A percentile compares a stretch with the other conserved stretches of the same genome.
Conservation (phyloP, 2,329 filamentous ascomycete genomes). For the Graphiopsis chlorocephala region DNA sequence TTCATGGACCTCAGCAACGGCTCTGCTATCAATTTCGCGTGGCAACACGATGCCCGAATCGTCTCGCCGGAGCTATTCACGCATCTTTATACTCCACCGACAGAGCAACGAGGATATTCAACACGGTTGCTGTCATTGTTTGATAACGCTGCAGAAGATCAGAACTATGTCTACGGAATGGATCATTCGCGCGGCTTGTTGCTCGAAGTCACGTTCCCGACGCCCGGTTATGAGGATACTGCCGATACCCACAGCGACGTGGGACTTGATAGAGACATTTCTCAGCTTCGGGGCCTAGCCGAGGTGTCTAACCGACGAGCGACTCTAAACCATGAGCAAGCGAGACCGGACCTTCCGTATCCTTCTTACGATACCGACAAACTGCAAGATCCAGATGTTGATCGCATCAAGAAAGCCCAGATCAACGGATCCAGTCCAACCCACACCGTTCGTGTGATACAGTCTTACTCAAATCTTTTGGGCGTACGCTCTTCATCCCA, state of each 20-base stretch:
- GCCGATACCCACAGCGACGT: background rate
- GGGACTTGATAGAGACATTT: background rate
- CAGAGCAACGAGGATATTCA: slow-evolving; percentile 17
- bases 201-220: slow-evolving; percentile 28
- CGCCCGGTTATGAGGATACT: background rate
- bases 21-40: slow-evolving; percentile 22
- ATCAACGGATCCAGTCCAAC: slow-evolving; percentile 19
- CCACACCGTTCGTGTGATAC: slow-evolving; percentile 25
- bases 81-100: slow-evolving; percentile 16
- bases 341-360: background rate
- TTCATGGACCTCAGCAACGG: slow-evolving; percentile 24
- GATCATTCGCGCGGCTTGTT: slow-evolving; percentile 26
- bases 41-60: slow-evolving; percentile 27
- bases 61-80: slow-evolving; percentile 16
- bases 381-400: slow-evolving; percentile 1
- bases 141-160: slow-evolving; percentile 47
- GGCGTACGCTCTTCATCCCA: slow-evolving; percentile 25
- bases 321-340: background rate
- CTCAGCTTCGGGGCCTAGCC: background rate
- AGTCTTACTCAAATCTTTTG: slow-evolving; percentile 22
- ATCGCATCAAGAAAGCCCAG: slow-evolving; percentile 15
- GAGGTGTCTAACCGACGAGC: background rate
- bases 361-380: background rate
- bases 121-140: slow-evolving; percentile 36
- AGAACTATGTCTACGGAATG: slow-evolving; percentile 23